These are phyloP conservation scores for Salix dunnii DNA, from an alignment of 345 rosid species.

Conservation along the genomic window DNA sequence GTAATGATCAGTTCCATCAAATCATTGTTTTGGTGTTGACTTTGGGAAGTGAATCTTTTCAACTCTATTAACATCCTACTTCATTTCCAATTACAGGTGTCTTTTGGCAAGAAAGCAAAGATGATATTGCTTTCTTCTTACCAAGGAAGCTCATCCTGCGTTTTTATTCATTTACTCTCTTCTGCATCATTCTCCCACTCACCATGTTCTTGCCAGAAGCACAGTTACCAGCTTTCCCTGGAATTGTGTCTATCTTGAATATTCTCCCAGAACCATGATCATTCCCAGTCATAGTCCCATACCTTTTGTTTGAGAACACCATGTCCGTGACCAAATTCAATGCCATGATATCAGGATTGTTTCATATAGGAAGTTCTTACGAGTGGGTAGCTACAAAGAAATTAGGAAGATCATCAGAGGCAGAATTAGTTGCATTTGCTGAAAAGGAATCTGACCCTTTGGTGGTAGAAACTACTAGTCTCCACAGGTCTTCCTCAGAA, in stretches of 20 bases:
- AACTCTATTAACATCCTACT: neutral
- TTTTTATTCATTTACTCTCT: constrained; percentile 90
- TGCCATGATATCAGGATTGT: constrained; percentile 92
- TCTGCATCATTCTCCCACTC: constrained; percentile 86
- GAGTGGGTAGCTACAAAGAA: constrained; percentile 96
- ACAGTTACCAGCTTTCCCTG: constrained; percentile 79
- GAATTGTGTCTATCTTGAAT: constrained; percentile 75
- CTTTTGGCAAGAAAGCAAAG: constrained; percentile 69
- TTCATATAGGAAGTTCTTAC: constrained; percentile 73
- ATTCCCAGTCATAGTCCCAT: constrained; percentile 86
- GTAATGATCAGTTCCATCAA: too few species aligned
- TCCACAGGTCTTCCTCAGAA: constrained; percentile 61
- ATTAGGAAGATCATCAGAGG: constrained; percentile 86
- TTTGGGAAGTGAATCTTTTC: neutral
- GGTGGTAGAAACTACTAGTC: constrained; percentile 21
- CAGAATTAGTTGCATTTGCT: constrained; percentile 66
- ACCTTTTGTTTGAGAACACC: constrained; percentile 92
- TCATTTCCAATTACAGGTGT: constrained; percentile 43
- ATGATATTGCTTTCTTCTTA: constrained; percentile 79
- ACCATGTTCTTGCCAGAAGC: constrained; percentile 94
- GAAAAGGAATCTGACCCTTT: constrained; percentile 57
- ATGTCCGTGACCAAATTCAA: constrained; percentile 96
- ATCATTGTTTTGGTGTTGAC: too few species aligned
- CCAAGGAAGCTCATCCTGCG: constrained; percentile 84
- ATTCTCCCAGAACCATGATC: constrained; percentile 83